Evolutionary conservation across 148 eudicot species (phyloP).

Genomic region (Gaultheria prostrata): DNA sequence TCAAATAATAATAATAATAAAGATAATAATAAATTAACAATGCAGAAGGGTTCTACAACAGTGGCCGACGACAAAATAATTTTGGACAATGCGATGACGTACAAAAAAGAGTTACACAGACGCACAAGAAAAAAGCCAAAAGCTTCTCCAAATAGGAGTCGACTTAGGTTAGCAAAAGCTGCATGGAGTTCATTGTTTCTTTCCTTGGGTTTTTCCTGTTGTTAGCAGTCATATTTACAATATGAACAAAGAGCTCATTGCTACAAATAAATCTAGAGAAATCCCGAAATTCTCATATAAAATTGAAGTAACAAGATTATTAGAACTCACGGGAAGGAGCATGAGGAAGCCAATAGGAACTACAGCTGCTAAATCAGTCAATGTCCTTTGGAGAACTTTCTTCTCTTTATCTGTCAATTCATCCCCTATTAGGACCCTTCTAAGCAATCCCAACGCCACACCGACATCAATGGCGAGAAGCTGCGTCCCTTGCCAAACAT

Average conservation of each 20-base stretch:
- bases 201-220: background rate
- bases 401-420: slow-evolving; percentile 88
- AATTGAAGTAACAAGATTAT: slow-evolving; percentile 2
- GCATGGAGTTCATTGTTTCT: background rate
- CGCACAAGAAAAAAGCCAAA: background rate
- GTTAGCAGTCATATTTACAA: background rate
- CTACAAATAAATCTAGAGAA: background rate
- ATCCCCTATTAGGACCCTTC: slow-evolving; percentile 75
- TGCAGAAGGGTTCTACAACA: background rate
- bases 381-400: slow-evolving; percentile 72
- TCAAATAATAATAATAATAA: too few species aligned
- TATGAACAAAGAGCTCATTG: background rate
- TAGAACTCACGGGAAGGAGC: slow-evolving; percentile 92
- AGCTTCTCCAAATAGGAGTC: background rate
- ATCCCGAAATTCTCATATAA: background rate
- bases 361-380: slow-evolving; percentile 89
- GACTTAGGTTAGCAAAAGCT: background rate
- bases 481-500: slow-evolving; percentile 97
- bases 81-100: background rate
- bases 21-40: background rate
- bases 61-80: background rate
- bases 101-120: background rate
- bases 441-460: slow-evolving; percentile 76
- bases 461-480: slow-evolving; percentile 91
- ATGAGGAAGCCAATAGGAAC: slow-evolving; percentile 95